Base-by-base conservation (phyloP, 1,139 yeast species). In the Yamadazyma taylorii region DNA sequence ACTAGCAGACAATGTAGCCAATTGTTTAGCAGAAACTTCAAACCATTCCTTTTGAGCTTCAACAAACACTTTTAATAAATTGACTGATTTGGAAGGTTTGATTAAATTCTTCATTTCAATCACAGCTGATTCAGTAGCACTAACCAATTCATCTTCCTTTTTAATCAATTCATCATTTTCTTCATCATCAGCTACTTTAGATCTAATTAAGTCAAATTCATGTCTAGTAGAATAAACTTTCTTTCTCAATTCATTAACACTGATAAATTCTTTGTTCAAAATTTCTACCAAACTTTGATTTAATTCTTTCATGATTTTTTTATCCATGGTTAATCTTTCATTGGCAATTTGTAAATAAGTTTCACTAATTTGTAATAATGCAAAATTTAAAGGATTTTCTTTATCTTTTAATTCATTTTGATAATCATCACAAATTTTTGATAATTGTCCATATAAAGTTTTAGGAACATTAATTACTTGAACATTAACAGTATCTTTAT, bases 61-160 rank as follows among this genome's bases (percentile, higher is more conserved):
- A 44, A 79, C 77, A 52, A 83, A 78, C 12, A 81, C 65, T 52
- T 80, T 81, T 47, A 85, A 66, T 51, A 85, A 65, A 41, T 76
- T 71, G 36, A 85, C 69, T 37, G 80, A 69, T 56, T 81, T 84
- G 11, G 80, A 68, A 27, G 90, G 88, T 45, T 75, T 78, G 51
- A 85, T 78, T 41, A 85, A 66, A 45, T 73, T 77, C 59, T 82
- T 80, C 92, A 85, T 84, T 39, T 79, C 79, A 50, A 78, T 75
- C n/a, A 83, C 92, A 1, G 92, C 92, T 23, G 72, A 67, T 41
- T 83, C 83, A 7, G 89, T 85, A 17, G 87, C 85, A 51, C 81
- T 75, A 23, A 85, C 92, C 50, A 85, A 74, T 45, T 82, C 90
- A 55, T 85, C 95, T 60, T 85, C 95, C 47, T 76, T 73, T 32